Evolutionary conservation across 441 rosid genomes (phyloP), one percentile per base, ranked within the genome.

Genomic region (Omphalea diandra): DNA sequence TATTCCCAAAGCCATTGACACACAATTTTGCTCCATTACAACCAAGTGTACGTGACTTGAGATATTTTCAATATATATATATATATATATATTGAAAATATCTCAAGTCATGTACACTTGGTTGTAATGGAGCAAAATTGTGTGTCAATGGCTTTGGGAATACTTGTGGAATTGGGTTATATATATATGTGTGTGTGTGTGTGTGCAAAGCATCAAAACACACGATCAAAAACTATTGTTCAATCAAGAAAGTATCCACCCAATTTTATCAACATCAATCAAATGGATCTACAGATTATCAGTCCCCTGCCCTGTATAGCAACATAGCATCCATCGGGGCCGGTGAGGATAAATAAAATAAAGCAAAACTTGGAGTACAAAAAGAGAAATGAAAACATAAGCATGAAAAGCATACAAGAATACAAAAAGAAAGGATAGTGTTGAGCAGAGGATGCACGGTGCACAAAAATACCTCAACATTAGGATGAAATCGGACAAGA

Each of bases 401-500:
- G 36, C 35, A 47, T 12, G 32, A 6, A 49, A 63, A n/a, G 65
- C 14, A 33, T 17, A 59, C 40, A 68, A 17, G 32, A 43, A 18
- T 7, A 8, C 7, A 24, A 47, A 65, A 12, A 55, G 36, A n/a
- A n/a, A n/a, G n/a, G n/a, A n/a, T n/a, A n/a, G n/a, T n/a, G 20
- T 10, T 9, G 36, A 31, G 29, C 46, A 67, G 38, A 60, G 17
- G 41, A 49, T 35, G 27, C 24, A 65, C 55, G 50, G n/a, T 58
- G n/a, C 36, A 8, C 31, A 2, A 3, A 11, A 35, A 62, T 83
- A 94, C 98, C 97, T 88, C 79, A 94, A 72, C 82, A 89, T 82
- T 66, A 84, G 83, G 74, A 95, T 89, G 61, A 95, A 83, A 66
- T 92, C 91, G 3, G 99, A 89, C 70, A 95, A 81, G 74, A 90